A percentile compares a stretch with the other conserved stretches of the same genome.
phyloP scores from a whole-genome alignment of 306 rosid species.

The Cyclanthera cordifolia region DNA sequence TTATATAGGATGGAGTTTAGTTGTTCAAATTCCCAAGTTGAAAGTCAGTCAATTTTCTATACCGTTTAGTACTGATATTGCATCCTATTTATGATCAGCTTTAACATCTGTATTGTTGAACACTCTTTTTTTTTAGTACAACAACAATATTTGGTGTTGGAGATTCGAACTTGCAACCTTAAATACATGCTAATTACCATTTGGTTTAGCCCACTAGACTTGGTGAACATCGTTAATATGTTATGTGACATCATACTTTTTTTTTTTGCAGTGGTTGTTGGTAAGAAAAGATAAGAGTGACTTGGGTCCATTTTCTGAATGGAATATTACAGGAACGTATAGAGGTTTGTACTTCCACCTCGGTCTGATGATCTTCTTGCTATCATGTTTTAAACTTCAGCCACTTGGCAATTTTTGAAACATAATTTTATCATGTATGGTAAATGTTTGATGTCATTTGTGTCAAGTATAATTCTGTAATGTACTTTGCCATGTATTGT shows the following conservation, averaged over 20 bases:
- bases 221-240: not conserved
- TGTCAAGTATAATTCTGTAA: too few species aligned
- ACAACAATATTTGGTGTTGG: too few species aligned
- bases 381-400: not conserved
- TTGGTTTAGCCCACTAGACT: too few species aligned
- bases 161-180: too few species aligned
- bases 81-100: not conserved
- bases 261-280: slow-evolving; percentile 73
- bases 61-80: not conserved
- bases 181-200: too few species aligned
- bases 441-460: too few species aligned
- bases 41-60: too few species aligned
- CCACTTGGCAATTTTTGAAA: too few species aligned
- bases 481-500: too few species aligned
- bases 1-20: not conserved
- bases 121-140: too few species aligned
- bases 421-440: too few species aligned
- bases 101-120: not conserved
- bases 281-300: slow-evolving; percentile 72
- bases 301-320: slow-evolving; percentile 69
- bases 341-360: slow-evolving; percentile 49
- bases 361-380: not conserved
- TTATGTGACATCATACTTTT: slow-evolving; percentile 8
- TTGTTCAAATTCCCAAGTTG: too few species aligned
- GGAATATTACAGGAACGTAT: slow-evolving; percentile 96